Base-by-base conservation (phyloP, 1,284 basidiomycete species). In the Filobasidium uniguttulatum region DNA sequence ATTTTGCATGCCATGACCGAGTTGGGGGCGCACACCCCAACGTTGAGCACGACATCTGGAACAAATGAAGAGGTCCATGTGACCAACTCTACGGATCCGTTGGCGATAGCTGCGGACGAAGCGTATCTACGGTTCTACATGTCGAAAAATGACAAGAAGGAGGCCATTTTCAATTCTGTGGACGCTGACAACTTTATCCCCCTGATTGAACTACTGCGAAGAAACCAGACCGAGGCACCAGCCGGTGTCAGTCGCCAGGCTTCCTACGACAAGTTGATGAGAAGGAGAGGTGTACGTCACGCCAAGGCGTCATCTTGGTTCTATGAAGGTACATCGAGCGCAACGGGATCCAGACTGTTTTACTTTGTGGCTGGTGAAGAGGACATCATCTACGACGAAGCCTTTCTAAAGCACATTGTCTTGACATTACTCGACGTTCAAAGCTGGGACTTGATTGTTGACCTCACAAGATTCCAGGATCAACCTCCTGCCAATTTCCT, bases 1-100 rank as follows among this genome's bases (percentile, higher is more conserved):
- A 81, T 93, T 35, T 86, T 85, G 2, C 77, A 81, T 43, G 93
- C 84, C 71, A 69, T 93, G 50, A 85, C 79, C 38, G 83, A 88
- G 59, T 72, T 89, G 31, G 79, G 59, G 59, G 79, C 66, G 20
- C 29, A 34, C n/a, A 31, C 20, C 48, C 22, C 4, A 15, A 26
- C 38, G 33, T n/a, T 40, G 3, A 34, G n/a, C 9, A 33, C 44
- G n/a, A 36, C 46, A 17, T 49, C 53, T 3, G 48, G 51, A 7
- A n/a, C 53, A 23, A 43, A 45, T 26, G 29, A 43, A 30, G 31
- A 43, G 14, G 33, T 46, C 46, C 50, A 36, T 33, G 36, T 48
- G 23, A 48, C 46, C 12, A 44, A 33, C 40, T 28, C 48, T 22
- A 34, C 19, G 33, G 23, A 25, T 15, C 38, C 41, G 41, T 15